Base-by-base conservation (phyloP, 495 filamentous ascomycete genomes). In the Penicillium salamii region DNA sequence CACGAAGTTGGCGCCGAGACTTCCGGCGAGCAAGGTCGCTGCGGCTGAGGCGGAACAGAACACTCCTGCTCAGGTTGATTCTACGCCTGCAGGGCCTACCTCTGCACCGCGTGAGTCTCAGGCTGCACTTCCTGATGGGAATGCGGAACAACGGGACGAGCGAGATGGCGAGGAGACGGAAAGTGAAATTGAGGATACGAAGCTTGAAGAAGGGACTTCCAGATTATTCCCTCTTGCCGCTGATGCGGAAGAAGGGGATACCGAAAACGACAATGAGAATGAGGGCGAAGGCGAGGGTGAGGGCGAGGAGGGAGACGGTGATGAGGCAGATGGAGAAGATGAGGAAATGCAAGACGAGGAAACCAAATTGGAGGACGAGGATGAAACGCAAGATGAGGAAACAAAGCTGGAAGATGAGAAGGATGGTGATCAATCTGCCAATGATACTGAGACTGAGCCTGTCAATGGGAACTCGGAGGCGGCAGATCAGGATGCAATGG, bases 121-220 rank as follows among this genome's bases (percentile, higher is more conserved):
- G 23, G 39, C 42, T 20, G 12, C 12, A 13, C 35, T 57, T 33
- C 14, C 31, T 6, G 46, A 45, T 13, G 65, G 53, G 3, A 62
- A 62, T 39, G 24, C 28, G 45, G 68, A 33, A 41, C 63, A 61
- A 17, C 69, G 69, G 21, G 70, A 63, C 24, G 76, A 74, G 12
- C 85, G 88, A 50, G 88, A 90, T 46, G 86, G 80, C 42, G 88
- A 90, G 53, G 88, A 91, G 66, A 90, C 86, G 60, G 88, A 91
- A 50, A 90, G 84, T 44, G 88, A 91, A 45, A 77, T 84, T 5
- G 77, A 81, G 26, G 77, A 79, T 20, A 70, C 68, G 52, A 63
- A 65, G 28, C 75, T 78, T 35, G 75, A 67, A 43, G 66, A 74
- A 26, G 52, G 50, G 1, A 70, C 67, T 42, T 32, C 44, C 7